Percentiles rank a stretch among this genome's conserved stretches.
These are phyloP conservation scores for Ramularia endophylla DNA, from an alignment of 2,329 filamentous ascomycete genomes.

Conservation along the genomic window DNA sequence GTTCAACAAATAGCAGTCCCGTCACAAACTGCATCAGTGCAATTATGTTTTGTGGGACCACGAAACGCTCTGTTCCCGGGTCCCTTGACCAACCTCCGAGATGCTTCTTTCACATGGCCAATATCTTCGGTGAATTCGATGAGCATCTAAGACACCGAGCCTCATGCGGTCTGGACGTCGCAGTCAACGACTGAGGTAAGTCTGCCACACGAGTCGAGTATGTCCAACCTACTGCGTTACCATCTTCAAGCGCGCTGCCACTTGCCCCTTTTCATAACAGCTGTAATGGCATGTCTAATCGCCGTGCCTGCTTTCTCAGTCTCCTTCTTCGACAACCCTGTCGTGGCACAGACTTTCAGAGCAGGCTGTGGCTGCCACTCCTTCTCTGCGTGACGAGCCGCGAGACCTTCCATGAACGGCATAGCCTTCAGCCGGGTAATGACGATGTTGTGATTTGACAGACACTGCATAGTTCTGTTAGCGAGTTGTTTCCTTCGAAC, in stretches of 20 bases:
- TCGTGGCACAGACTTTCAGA: conserved; percentile 84
- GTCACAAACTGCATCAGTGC: too few species aligned
- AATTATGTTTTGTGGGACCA: too few species aligned
- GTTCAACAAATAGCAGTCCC: too few species aligned
- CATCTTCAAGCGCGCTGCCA: conserved; percentile 21
- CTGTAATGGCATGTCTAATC: conserved; percentile 88
- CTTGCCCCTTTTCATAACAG: conserved; percentile 60
- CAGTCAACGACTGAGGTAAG: too few species aligned
- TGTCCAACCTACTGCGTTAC: too few species aligned
- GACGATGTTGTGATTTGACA: conserved; percentile 73
- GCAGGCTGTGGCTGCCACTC: conserved; percentile 66
- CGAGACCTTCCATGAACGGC: conserved; percentile 53
- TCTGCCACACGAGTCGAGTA: too few species aligned
- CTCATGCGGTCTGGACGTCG: too few species aligned
- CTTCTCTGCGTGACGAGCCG: conserved; percentile 54
- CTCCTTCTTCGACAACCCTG: conserved; percentile 84
- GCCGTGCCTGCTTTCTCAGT: conserved; percentile 87
- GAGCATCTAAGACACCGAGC: too few species aligned
- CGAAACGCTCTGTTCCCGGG: too few species aligned
- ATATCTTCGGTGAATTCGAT: too few species aligned
- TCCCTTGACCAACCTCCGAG: too few species aligned
- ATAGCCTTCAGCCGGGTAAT: conserved; percentile 78
- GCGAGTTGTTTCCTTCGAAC: background rate
- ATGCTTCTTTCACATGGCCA: too few species aligned
- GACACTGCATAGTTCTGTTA: conserved; percentile 47